Base-by-base conservation (phyloP, 1,139 yeast genomes). In the Candida freyschussii region DNA sequence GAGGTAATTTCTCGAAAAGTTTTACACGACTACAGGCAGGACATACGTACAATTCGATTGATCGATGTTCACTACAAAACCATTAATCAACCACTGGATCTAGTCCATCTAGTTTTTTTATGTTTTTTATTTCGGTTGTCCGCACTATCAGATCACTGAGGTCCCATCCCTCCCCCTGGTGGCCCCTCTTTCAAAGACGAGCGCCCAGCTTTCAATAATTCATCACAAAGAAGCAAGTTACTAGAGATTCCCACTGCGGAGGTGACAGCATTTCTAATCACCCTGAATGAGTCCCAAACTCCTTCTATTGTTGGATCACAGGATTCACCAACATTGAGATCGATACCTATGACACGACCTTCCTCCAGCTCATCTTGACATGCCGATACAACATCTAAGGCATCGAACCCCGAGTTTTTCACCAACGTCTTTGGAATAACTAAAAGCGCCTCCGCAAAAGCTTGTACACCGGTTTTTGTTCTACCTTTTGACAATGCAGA, bases 221-320 rank as follows among this genome's bases (percentile, higher is more conserved):
- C 98, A 62, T 93, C 99, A 65, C 98, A 91, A 44, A 91, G 69
- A 48, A 93, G 70, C 52, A 93, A 67, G 59, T 93, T 93, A 43
- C 93, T 79, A 1, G 98, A 91, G 54, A 93, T 93, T 36, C 96
- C 96, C 5, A 94, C 82, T 26, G 97, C 96, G 32, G 95, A 79
- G 34, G 89, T 78, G 36, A 93, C 67, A 17, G 96, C 95, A 58
- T 93, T 91, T 64, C 98, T 77, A 41, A 91, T 65, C 26, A 91
- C 98, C 48, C 98, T 70, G 67, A 75, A 91, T 22, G 95, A 83
- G 62, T 93, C 99, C 94, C 96, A 93, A 40, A 93, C 76, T 41
- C 98, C 98, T 56, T 86, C 96, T 36, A 84, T 74, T 8, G 86
- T 69, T 29, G 98, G 97, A 56, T 91, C 97, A 75, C 91, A 81